Evolutionary conservation across 306 rosid species (phyloP).

Genomic region (Acacia confusa): DNA sequence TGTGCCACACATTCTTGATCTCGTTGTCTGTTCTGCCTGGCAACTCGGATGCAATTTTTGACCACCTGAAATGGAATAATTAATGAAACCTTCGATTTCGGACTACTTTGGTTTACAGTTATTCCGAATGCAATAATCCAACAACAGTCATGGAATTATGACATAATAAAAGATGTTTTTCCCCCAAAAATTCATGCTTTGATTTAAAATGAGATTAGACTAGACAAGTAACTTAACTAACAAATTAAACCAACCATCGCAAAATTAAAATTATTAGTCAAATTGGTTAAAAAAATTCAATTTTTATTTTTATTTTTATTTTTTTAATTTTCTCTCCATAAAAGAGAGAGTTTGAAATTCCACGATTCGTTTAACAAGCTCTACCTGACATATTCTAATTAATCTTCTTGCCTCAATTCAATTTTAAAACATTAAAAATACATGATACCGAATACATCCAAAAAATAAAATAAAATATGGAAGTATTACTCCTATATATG

Average conservation of each 20-base stretch:
- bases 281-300: not conserved
- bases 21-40: conserved; percentile 72
- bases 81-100: not conserved
- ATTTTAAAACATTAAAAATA: too few species aligned
- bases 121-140: too few species aligned
- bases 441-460: not conserved
- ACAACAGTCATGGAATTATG: not conserved
- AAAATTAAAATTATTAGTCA: not conserved
- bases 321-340: too few species aligned
- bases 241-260: not conserved
- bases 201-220: too few species aligned
- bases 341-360: too few species aligned
- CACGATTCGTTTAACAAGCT: too few species aligned
- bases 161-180: not conserved
- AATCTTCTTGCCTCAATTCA: not conserved
- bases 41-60: conserved; percentile 58
- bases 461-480: not conserved
- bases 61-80: conserved; percentile 47
- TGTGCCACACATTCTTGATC: conserved; percentile 73
- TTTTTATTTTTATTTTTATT: too few species aligned
- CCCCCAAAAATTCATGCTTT: not conserved
- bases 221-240: not conserved
- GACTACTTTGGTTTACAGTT: too few species aligned
- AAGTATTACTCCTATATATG: too few species aligned
- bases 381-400: too few species aligned